phyloP scores from a whole-genome alignment of 2,329 filamentous ascomycete genomes.

The Podosphaera fusca region DNA sequence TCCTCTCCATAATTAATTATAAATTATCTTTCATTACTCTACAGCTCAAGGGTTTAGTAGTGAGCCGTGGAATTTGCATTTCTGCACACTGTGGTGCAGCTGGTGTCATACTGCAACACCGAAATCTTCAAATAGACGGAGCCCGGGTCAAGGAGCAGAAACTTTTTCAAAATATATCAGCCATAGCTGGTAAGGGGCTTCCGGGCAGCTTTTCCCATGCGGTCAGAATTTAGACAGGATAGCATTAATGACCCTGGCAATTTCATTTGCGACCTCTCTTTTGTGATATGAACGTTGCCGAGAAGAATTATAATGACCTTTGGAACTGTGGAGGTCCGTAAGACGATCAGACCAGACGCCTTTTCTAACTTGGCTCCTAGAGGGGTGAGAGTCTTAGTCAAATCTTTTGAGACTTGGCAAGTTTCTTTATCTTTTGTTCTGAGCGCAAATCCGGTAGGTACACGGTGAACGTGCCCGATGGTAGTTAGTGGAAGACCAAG shows the following conservation, averaged over 20 bases:
- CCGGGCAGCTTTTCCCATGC: not conserved
- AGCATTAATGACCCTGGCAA: not conserved
- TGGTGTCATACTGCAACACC: not conserved
- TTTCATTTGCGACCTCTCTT: not conserved
- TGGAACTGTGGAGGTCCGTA: not conserved
- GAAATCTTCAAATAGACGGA: not conserved
- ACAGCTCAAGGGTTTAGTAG: no score
- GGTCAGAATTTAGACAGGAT: not conserved
- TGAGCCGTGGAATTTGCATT: not conserved
- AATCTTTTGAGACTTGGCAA: not conserved
- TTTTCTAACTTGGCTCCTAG: not conserved
- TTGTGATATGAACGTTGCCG: not conserved
- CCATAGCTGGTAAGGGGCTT: not conserved
- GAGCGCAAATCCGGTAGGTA: not conserved
- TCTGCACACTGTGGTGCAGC: not conserved
- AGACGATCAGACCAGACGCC: not conserved
- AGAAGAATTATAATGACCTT: not conserved
- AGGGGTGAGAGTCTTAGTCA: not conserved
- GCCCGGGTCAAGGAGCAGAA: not conserved
- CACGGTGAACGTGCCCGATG: not conserved
- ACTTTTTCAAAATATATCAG: not conserved
- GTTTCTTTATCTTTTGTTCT: not conserved
- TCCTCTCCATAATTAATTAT: no score
- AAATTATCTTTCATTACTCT: no score
- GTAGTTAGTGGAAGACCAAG: not conserved